Conservation (phyloP, 2,329 filamentous ascomycete species). For the Apiospora arundinis region DNA sequence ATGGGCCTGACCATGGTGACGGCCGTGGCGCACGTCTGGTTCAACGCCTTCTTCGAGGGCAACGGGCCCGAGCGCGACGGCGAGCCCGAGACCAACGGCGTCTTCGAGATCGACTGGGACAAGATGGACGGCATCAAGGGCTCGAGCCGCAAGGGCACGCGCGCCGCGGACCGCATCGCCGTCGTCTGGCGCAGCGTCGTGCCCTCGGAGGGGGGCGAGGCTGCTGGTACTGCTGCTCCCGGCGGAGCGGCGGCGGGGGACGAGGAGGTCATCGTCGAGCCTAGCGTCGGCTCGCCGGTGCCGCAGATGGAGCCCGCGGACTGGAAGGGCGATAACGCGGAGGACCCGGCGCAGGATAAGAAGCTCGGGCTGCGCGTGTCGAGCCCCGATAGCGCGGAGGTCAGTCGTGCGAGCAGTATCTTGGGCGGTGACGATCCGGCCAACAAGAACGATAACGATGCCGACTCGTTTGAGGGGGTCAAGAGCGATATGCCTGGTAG, state of each 20-base stretch:
- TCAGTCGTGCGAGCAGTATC: conserved; percentile 77
- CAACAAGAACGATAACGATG: conserved; percentile 26
- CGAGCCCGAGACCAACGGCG: conserved; percentile 68
- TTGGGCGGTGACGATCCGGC: conserved; percentile 43
- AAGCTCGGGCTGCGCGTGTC: conserved; percentile 72
- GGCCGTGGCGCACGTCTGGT: conserved; percentile 94
- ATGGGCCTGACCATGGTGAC: conserved; percentile 91
- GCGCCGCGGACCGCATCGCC: conserved; percentile 80
- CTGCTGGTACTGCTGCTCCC: conserved; percentile 13
- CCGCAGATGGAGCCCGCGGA: conserved; percentile 73
- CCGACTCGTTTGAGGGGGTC: conserved; percentile 28
- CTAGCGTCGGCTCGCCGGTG: conserved; percentile 70
- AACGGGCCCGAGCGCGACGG: conserved; percentile 73
- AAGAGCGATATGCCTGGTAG: conserved; percentile 17
- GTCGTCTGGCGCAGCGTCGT: conserved; percentile 76
- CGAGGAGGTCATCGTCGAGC: conserved; percentile 70
- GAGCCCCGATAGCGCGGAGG: conserved; percentile 67
- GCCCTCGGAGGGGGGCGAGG: conserved; percentile 30
- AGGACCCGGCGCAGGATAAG: conserved; percentile 59
- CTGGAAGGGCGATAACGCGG: conserved; percentile 69
- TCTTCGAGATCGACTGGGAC: conserved; percentile 66
- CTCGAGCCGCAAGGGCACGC: conserved; percentile 78
- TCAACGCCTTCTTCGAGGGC: conserved; percentile 93
- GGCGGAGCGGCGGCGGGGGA: conserved; percentile 34
- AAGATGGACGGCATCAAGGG: conserved; percentile 95